A percentile compares a stretch with the other conserved stretches of the same genome.
phyloP scores from a whole-genome alignment of 371 early-diverging fungal species.

The Mortierella sp. region DNA sequence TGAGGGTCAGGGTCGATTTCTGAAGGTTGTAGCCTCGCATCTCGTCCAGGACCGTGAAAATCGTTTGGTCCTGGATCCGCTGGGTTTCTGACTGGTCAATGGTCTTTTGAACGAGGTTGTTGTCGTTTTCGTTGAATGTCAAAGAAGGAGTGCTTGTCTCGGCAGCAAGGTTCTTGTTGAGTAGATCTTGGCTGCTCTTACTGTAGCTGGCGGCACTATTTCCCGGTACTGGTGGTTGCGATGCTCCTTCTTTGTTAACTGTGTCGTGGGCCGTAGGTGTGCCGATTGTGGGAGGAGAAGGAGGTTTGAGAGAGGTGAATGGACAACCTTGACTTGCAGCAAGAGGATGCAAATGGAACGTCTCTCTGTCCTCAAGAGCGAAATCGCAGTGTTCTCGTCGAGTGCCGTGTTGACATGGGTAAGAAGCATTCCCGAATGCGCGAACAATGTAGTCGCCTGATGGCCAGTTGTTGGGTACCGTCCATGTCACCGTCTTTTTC shows the following conservation, averaged over 20 bases:
- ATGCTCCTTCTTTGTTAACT: background rate
- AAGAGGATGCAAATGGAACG: background rate
- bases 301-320: background rate
- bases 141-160: background rate
- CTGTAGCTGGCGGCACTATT: background rate
- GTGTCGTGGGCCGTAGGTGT: background rate
- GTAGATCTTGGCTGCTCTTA: background rate
- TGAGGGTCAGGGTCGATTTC: constrained; percentile 1
- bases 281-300: background rate
- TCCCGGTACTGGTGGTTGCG: background rate
- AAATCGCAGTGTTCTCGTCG: background rate
- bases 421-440: constrained; percentile 20
- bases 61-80: background rate
- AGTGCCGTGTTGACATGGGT: constrained; percentile 4
- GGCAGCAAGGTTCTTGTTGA: background rate
- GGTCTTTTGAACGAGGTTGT: background rate
- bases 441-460: constrained; percentile 20
- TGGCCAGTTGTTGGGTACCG: constrained; percentile 14
- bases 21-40: background rate
- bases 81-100: background rate
- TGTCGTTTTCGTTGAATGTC: background rate
- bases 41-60: background rate
- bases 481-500: constrained; percentile 12
- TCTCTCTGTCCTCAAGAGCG: background rate
- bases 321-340: background rate